phyloP scores from a whole-genome alignment of 305 asterid genomes.

The Solanum chacoense region DNA sequence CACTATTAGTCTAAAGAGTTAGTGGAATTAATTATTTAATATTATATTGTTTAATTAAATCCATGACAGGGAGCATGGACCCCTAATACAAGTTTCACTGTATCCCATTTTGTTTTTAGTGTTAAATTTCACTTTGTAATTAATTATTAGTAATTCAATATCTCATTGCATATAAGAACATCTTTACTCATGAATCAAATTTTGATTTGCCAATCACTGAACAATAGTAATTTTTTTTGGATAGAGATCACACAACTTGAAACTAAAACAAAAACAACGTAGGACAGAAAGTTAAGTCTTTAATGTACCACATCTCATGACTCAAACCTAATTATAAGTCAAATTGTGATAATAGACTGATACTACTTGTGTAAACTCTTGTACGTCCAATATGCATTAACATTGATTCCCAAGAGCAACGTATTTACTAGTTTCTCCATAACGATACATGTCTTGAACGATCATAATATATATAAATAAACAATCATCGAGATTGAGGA shows the following conservation, averaged over 20 bases:
- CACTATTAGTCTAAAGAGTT: constrained; percentile 50
- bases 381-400: not conserved
- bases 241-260: too few relatives aligned
- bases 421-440: not conserved
- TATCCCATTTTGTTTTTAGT: not conserved
- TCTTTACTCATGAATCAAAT: not conserved
- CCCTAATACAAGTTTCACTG: not conserved
- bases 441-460: not conserved
- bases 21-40: constrained; percentile 28
- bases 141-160: not conserved
- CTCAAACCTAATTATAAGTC: not conserved
- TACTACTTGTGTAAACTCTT: not conserved
- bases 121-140: not conserved
- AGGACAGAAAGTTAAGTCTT: too few relatives aligned
- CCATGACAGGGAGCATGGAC: constrained; percentile 12
- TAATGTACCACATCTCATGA: too few relatives aligned
- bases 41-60: constrained; percentile 12
- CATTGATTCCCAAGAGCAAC: not conserved
- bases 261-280: too few relatives aligned
- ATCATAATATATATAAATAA: not conserved
- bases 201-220: too few relatives aligned
- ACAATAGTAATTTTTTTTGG: too few relatives aligned
- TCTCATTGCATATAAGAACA: not conserved
- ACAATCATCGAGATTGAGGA: not conserved
- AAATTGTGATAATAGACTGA: not conserved